Base-by-base conservation (phyloP, 805 yeast species). In the Jamesozyma lodderae region DNA sequence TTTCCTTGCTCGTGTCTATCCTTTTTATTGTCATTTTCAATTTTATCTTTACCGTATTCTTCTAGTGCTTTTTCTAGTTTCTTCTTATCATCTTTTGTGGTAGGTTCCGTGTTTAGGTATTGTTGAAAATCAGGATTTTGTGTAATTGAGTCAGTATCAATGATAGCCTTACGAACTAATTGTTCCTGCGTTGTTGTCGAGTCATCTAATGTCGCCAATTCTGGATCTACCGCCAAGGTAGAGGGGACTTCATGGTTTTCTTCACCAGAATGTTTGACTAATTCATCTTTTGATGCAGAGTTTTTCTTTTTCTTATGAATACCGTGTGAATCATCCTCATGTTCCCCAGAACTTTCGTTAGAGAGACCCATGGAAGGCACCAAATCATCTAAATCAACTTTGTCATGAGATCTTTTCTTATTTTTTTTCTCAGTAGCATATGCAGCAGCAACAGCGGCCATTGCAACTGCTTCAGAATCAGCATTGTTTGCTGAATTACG, bases 121-220 rank as follows among this genome's bases (percentile, higher is more conserved):
- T 57, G 62, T 41, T 61, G 64, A 39, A 63, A 63, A 41, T 57
- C 62, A 5, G 62, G 63, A 36, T 64, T 67, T 41, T 62, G 68
- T 2, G 80, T 79, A 41, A 79, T 64, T 30, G 78, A 75, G 36
- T 79, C 68, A 0, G 85, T 83, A 48, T 79, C 83, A 44, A 77
- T 64, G 33, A 81, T 76, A 1, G 83, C 84, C 33, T 79, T 84
- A 42, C 79, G 76, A 9, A 79, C 86, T 39, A 80, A 62, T 46
- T 72, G 79, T 40, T 75, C 81, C 47, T 77, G 81, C 30, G 75
- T 79, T 4, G 68, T 48, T 14, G 71, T 51, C 9, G 65, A 49
- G 33, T 60, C 67, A 48, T 70, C 77, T 19, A 72, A 42, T 24
- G 70, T 71, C 8, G 77, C 72, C 27, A 77, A 51, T 46, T 71